These are phyloP conservation scores for Candida ficus DNA, from an alignment of 805 yeast genomes.

Conservation along the genomic window DNA sequence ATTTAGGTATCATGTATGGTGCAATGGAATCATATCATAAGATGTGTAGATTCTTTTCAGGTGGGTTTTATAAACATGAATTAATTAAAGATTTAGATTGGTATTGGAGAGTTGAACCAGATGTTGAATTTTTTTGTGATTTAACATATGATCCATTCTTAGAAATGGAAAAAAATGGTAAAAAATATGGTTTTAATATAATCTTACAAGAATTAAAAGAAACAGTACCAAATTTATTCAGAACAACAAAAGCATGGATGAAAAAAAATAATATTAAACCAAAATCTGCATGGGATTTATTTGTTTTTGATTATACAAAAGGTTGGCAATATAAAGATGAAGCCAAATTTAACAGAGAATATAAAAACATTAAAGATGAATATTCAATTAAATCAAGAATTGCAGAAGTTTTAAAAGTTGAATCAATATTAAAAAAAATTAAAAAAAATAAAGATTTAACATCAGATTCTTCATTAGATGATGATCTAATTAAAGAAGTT, in stretches of 20 bases:
- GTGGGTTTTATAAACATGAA: conserved; percentile 76
- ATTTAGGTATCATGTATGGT: conserved; percentile 80
- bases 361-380: conserved; percentile 24
- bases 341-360: conserved; percentile 25
- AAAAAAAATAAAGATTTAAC: background rate
- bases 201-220: conserved; percentile 71
- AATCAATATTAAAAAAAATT: conserved; percentile 23
- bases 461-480: conserved; percentile 22
- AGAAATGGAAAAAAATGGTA: conserved; percentile 65
- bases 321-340: conserved; percentile 30
- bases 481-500: conserved; percentile 32
- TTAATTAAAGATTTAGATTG: conserved; percentile 68
- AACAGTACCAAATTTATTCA: conserved; percentile 78
- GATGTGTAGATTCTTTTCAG: conserved; percentile 93
- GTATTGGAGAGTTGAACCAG: conserved; percentile 98
- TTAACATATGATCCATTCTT: conserved; percentile 85
- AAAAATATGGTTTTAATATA: conserved; percentile 82
- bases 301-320: conserved; percentile 37
- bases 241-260: conserved; percentile 64
- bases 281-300: conserved; percentile 67
- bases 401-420: conserved; percentile 27
- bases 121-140: conserved; percentile 86
- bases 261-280: conserved; percentile 41
- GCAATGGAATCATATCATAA: conserved; percentile 78
- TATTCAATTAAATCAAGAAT: conserved; percentile 23